Base-by-base conservation (phyloP, 2,329 filamentous ascomycete species). In the Aspergillus sp. region DNA sequence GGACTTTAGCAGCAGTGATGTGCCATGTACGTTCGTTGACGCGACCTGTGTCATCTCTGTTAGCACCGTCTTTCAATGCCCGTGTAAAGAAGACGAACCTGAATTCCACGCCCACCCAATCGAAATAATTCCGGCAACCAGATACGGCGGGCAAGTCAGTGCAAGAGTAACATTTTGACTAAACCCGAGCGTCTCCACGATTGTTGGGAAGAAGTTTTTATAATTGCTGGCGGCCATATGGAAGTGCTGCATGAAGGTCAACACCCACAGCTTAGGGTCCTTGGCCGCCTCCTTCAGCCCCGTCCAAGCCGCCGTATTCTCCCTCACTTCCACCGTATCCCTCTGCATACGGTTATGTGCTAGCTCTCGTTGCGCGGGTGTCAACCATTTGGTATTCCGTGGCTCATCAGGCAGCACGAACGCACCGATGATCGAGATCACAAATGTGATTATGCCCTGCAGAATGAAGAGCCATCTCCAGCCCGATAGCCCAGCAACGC, bases 51-150 rank as follows among this genome's bases (percentile, higher is more conserved):
- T 11, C 34, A 41, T 41, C 5, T 41, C 11, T 41, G 34, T 41
- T 41, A 41, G 34, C 34, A 17, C 15, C 34, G 4, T 15, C 34
- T 5, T 41, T 41, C 34, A 41, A 5, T 38, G 34, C 11, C 9
- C 9, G 34, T 13, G 25, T 28, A 28, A 41, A 15, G 34, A 6
- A 41, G 15, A 41, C 34, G 9, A 41, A 41, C 82, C 84, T 2
- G 82, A 84, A 57, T 76, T 82, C 80, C 81, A 84, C 2, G 80
- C 82, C n/a, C 80, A 79, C 13, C 77, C 65, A 41, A 85, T 80
- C 3, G 81, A 81, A 2, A 79, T 76, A 0, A 74, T 75, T 15
- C 81, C 82, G 2, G 83, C 82, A 43, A 83, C 74, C 57, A 84
- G 74, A 68, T 83, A 85, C 0, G 84, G 83, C 0, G 64, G 65